phyloP scores from a whole-genome alignment of 768 basidiomycete species.

The Amyloporia xantha region DNA sequence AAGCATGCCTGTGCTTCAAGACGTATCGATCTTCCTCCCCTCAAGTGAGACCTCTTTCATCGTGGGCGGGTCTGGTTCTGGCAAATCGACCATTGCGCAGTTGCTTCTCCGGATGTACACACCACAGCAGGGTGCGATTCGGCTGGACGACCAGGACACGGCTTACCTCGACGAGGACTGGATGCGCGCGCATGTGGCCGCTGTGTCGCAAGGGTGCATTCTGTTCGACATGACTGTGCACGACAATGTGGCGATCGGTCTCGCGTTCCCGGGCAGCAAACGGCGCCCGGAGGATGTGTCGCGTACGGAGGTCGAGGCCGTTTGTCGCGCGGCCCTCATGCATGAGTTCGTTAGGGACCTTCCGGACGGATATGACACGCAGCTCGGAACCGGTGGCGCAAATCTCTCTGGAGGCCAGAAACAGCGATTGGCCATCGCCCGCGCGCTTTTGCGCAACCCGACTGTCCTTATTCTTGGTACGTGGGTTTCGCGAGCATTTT shows the following conservation, averaged over 20 bases:
- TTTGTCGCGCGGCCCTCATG: slow-evolving; percentile 78
- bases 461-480: slow-evolving; percentile 84
- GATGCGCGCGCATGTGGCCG: slow-evolving; percentile 63
- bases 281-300: slow-evolving; percentile 45
- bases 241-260: slow-evolving; percentile 81
- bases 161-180: slow-evolving; percentile 65
- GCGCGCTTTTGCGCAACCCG: slow-evolving; percentile 81
- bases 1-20: slow-evolving; percentile 46
- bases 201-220: slow-evolving; percentile 74
- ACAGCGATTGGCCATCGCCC: slow-evolving; percentile 84
- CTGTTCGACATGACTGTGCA: slow-evolving; percentile 75
- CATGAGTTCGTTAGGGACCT: slow-evolving; percentile 82
- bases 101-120: slow-evolving; percentile 69
- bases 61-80: slow-evolving; percentile 72
- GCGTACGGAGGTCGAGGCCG: slow-evolving; percentile 66
- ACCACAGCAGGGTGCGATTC: slow-evolving; percentile 56
- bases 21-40: slow-evolving; percentile 64
- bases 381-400: slow-evolving; percentile 67
- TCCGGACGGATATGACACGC: slow-evolving; percentile 86
- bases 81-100: slow-evolving; percentile 67
- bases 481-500: slow-evolving; percentile 25
- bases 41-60: slow-evolving; percentile 72
- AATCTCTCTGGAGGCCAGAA: slow-evolving; percentile 87
- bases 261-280: slow-evolving; percentile 39
- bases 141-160: slow-evolving; percentile 79